Evolutionary conservation across 176 grass and related monocot species (phyloP), one percentile per base, ranked within the genome.

Genomic region (Neostapfia colusana): DNA sequence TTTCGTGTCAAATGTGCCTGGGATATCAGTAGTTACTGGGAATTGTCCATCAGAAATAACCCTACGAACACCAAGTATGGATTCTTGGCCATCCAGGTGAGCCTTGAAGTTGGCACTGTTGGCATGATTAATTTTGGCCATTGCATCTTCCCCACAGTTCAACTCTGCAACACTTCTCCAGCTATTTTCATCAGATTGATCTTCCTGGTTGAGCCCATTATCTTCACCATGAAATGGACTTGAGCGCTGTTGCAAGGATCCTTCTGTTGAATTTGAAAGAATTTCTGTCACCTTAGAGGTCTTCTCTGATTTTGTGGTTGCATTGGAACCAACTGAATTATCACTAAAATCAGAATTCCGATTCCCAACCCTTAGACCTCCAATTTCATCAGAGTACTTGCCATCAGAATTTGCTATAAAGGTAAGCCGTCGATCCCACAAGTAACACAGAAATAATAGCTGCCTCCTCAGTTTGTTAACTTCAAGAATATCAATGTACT

Each of bases 401-500:
- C 67, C 83, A 85, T 79, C 84, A 83, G 85, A 92, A 82, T 56
- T 76, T 76, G 82, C 72, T 82, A 90, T 79, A 63, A 90, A 90
- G 45, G 75, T 85, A 84, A 98, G 41, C 20, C 91, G 79, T 64
- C 86, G 87, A 82, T 98, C 95, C 95, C 95, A 98, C 73, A 95
- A 80, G 57, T 92, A 98, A 66, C 89, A 94, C n/a, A 92, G 79
- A 74, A 94, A 85, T 31, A 98, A 80, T 56, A 98, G 73, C 31
- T 92, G 84, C 54, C 85, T 88, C 74, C 83, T 89, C 62, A 98
- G 73, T 82, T 88, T 95, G 70, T 98, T 95, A 69, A 98, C 87
- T 59, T 98, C 91, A 82, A 98, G 89, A 86, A 98, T 98, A 75
- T 98, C 95, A 82, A 94, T 81, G 45, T 85, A 63, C 46, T 85